Evolutionary conservation across 495 filamentous ascomycete genomes (phyloP), one percentile per base, ranked within the genome.

Genomic region (Hypoxylon crocopeplum): DNA sequence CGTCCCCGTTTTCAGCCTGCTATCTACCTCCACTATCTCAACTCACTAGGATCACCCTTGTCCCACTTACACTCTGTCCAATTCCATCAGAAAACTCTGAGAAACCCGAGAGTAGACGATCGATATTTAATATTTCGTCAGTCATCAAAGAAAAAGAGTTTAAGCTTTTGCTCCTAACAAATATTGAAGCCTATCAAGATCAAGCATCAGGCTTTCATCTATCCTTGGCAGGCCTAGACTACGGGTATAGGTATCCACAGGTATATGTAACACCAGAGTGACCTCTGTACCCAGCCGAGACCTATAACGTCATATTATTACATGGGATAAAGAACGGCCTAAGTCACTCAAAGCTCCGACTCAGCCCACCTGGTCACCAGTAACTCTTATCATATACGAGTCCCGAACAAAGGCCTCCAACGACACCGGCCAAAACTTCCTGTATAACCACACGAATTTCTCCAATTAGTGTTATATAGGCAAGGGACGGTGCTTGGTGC

Each of bases 281-380:
- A 51, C 29, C 4, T 25, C 12, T 13, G 15, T 44, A 49, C 33
- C 41, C 50, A 39, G 25, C 47, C 29, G 33, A 51, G 19, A 52
- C 34, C 16, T 44, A 56, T 56, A 62, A 57, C 59, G 59, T 62
- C 59, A 62, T 62, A 56, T 37, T 33, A 47, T 54, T 36, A 20
- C 37, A 56, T 56, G 50, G 58, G 20, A 50, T 50, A 48, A 17
- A 36, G 12, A 32, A 37, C 27, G 38, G 50, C 34, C 51, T 4
- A 39, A 62, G 38, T 5, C 50, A 48, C 45, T 37, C 29, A 48
- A 55, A 56, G 22, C 25, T 49, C 49, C 58, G 38, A 51, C 13
- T 46, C 27, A 6, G 16, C 25, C 38, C 49, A 12, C 34, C 39
- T n/a, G n/a, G n/a, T n/a, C n/a, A n/a, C n/a, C n/a, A n/a, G n/a